Evolutionary conservation across 2,329 filamentous ascomycete genomes (phyloP).

Genomic region (Colletotrichum camelliae): DNA sequence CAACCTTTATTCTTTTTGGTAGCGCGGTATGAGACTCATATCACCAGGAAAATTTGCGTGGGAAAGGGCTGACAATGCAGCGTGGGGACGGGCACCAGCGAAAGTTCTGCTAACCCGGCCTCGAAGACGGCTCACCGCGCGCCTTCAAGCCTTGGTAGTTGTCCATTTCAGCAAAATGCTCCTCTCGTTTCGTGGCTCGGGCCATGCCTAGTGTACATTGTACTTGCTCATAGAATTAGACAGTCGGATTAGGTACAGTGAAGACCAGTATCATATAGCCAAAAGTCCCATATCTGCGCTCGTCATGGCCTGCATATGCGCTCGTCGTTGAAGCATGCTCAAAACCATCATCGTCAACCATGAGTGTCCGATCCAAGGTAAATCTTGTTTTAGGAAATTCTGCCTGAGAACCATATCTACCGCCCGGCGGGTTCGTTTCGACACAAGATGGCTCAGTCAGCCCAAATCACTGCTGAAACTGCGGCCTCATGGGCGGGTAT

Average conservation of each 20-base stretch:
- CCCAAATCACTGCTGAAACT: conserved; percentile 34
- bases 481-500: conserved; percentile 40
- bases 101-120: not conserved
- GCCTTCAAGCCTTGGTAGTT: not conserved
- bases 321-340: not conserved
- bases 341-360: not conserved
- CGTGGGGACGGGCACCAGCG: not conserved
- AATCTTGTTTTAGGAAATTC: not conserved
- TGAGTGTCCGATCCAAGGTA: not conserved
- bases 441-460: not conserved
- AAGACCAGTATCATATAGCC: not conserved
- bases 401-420: not conserved
- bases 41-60: not conserved
- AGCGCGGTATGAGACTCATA: not conserved
- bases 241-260: conserved; percentile 7
- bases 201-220: not conserved
- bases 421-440: not conserved
- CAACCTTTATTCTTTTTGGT: not conserved
- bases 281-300: not conserved
- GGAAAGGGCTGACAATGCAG: not conserved
- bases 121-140: not conserved
- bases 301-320: conserved; percentile 12
- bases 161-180: not conserved
- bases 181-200: not conserved
- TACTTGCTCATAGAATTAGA: not conserved